Evolutionary conservation across 768 basidiomycete species (phyloP).

Genomic region (Sporobolomyces pararoseus): DNA sequence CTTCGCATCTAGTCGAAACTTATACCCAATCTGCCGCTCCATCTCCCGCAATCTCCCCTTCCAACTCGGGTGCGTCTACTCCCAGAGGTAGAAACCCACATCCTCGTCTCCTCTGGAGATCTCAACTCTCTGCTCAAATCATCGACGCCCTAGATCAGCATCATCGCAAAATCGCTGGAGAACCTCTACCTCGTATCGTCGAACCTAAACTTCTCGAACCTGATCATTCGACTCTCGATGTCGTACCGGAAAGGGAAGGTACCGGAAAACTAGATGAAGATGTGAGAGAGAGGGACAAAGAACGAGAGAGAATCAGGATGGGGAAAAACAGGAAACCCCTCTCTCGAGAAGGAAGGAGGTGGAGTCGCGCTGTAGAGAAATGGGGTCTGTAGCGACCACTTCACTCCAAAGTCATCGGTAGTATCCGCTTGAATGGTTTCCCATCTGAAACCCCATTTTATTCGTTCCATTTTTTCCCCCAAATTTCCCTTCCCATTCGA

Average conservation of each 20-base stretch:
- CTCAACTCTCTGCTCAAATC: constrained; percentile 6
- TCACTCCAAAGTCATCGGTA: not conserved
- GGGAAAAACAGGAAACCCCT: not conserved
- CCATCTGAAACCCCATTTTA: too few species aligned
- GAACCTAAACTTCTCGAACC: not conserved
- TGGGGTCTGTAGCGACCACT: constrained; percentile 19
- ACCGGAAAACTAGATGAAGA: constrained; percentile 19
- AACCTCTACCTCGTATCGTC: constrained; percentile 24
- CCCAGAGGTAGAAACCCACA: constrained; percentile 22
- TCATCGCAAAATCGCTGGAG: constrained; percentile 26
- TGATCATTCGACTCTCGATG: not conserved
- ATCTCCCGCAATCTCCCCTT: constrained; percentile 5
- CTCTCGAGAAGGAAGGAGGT: constrained; percentile 28
- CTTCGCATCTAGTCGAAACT: not conserved
- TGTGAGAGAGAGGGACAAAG: constrained; percentile 9
- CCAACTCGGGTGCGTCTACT: constrained; percentile 3
- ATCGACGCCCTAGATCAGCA: constrained; percentile 30
- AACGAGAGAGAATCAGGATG: constrained; percentile 15
- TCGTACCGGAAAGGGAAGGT: constrained; percentile 20
- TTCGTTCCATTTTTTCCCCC: not conserved
- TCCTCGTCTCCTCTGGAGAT: constrained; percentile 36
- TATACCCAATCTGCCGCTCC: constrained; percentile 8
- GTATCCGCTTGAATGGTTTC: too few species aligned
- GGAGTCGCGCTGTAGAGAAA: constrained; percentile 30
- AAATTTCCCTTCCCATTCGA: not conserved